These are phyloP conservation scores for Colletotrichum liriopes DNA, from an alignment of 2,329 filamentous ascomycete genomes.

Conservation along the genomic window DNA sequence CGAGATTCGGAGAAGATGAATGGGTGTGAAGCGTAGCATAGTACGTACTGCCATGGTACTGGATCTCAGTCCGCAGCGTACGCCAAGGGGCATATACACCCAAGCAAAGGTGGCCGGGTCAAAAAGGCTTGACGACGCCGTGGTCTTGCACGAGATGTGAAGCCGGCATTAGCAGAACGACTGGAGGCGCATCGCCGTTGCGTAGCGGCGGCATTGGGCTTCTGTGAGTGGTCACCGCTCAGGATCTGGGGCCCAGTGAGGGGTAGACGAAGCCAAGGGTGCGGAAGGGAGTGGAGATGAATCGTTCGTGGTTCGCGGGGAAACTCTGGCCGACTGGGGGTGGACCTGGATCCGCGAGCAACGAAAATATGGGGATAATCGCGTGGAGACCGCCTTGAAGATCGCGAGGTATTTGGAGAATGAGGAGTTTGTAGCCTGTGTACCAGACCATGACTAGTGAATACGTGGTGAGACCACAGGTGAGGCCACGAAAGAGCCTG, in stretches of 20 bases:
- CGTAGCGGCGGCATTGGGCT: conserved; percentile 36
- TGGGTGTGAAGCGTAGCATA: not conserved
- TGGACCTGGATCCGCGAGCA: not conserved
- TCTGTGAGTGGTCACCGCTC: conserved; percentile 23
- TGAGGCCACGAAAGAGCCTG: not conserved
- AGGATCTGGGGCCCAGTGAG: conserved; percentile 10
- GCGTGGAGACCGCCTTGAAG: not conserved
- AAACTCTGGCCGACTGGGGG: conserved; percentile 35
- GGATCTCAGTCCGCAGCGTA: not conserved
- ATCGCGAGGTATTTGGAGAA: conserved; percentile 12
- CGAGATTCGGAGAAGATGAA: conserved; percentile 13
- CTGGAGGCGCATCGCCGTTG: not conserved
- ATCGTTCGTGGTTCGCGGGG: conserved; percentile 40
- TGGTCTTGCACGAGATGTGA: not conserved
- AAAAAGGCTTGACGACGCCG: not conserved
- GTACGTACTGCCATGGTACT: not conserved
- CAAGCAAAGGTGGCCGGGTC: not conserved
- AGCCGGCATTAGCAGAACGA: not conserved
- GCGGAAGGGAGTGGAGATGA: conserved; percentile 6
- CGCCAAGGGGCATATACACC: not conserved
- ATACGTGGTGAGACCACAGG: not conserved
- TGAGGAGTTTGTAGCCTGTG: not conserved
- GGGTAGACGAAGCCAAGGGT: conserved; percentile 4
- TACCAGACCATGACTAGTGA: not conserved
- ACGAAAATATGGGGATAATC: not conserved